Percentiles rank a stretch among this genome's conserved stretches.
Conservation (phyloP, 495 filamentous ascomycete genomes). For the Penicillium bialowiezense region DNA sequence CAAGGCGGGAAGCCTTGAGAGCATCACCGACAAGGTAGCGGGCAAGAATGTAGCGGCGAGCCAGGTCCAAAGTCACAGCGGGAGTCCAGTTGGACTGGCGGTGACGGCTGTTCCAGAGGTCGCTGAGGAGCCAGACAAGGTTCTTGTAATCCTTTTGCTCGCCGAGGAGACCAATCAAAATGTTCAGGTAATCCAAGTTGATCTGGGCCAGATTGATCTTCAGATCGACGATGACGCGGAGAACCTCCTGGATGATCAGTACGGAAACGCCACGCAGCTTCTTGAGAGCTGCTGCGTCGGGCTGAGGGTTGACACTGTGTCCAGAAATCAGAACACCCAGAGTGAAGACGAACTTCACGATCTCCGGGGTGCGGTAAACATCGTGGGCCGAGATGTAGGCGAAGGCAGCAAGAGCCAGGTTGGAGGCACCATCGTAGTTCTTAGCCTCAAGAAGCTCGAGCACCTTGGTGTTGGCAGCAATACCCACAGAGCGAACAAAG, state of each 20-base stretch:
- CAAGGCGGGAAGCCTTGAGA: slow-evolving; percentile 31
- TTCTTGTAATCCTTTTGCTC: slow-evolving; percentile 37
- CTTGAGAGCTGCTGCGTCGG: slow-evolving; percentile 17
- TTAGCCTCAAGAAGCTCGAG: slow-evolving; percentile 22
- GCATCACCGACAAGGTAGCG: slow-evolving; percentile 34
- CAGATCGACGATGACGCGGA: slow-evolving; percentile 23
- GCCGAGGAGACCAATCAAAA: slow-evolving; percentile 32
- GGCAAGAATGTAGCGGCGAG: slow-evolving; percentile 36
- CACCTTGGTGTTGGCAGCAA: slow-evolving; percentile 33
- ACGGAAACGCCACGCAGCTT: slow-evolving; percentile 20
- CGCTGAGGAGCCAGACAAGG: slow-evolving; percentile 33
- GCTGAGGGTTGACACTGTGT: slow-evolving; percentile 14
- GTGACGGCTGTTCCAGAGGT: slow-evolving; percentile 36
- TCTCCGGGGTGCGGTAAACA: slow-evolving; percentile 19
- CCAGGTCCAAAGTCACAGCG: slow-evolving; percentile 31
- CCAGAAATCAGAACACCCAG: slow-evolving; percentile 27
- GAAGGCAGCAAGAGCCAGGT: slow-evolving; percentile 33
- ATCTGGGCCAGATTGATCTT: slow-evolving; percentile 30
- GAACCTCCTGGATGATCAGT: slow-evolving; percentile 22
- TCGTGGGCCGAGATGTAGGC: slow-evolving; percentile 29
- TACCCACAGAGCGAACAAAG: slow-evolving; percentile 37
- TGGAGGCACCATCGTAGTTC: slow-evolving; percentile 25
- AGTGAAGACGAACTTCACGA: slow-evolving; percentile 30
- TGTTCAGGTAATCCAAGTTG: slow-evolving; percentile 30
- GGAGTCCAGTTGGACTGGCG: slow-evolving; percentile 18